phyloP scores from a whole-genome alignment of 805 yeast genomes.

The Tetrapisispora nanseiensis region DNA sequence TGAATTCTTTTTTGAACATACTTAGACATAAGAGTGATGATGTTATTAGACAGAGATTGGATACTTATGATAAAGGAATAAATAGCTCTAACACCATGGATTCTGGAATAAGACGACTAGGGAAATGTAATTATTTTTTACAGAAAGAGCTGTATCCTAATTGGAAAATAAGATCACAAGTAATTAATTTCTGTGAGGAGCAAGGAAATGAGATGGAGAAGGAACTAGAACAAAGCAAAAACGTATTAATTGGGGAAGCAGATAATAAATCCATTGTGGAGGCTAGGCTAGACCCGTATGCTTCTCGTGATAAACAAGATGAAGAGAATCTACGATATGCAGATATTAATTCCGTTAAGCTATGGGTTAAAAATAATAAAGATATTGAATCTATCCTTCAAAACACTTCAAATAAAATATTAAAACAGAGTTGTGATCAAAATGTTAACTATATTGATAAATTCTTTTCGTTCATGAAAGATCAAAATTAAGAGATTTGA shows the following conservation, averaged over 20 bases:
- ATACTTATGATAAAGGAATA: constrained; percentile 27
- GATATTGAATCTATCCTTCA: constrained; percentile 35
- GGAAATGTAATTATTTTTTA: constrained; percentile 31
- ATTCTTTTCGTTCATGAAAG: constrained; percentile 8
- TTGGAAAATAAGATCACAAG: constrained; percentile 36
- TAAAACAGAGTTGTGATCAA: constrained; percentile 32
- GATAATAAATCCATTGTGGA: constrained; percentile 14
- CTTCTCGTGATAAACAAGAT: constrained; percentile 31
- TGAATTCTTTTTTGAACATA: constrained; percentile 24
- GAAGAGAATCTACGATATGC: constrained; percentile 23
- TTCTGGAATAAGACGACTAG: not conserved
- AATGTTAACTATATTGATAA: constrained; percentile 19
- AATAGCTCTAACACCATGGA: constrained; percentile 3
- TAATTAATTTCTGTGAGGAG: constrained; percentile 35
- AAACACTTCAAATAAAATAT: constrained; percentile 27
- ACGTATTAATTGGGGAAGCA: constrained; percentile 9
- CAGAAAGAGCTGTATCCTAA: constrained; percentile 33
- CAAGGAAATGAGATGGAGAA: constrained; percentile 25
- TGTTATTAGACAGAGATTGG: constrained; percentile 35
- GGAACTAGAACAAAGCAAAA: constrained; percentile 21
- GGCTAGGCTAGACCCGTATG: constrained; percentile 42
- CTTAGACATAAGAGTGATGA: constrained; percentile 36
- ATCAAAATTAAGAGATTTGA: not conserved
- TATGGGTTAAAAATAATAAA: constrained; percentile 34
- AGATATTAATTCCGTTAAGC: constrained; percentile 24